Percentiles rank a stretch among this genome's conserved stretches.
These are phyloP conservation scores for Boechera retrofracta DNA, from an alignment of 345 rosid species.

Conservation along the genomic window DNA sequence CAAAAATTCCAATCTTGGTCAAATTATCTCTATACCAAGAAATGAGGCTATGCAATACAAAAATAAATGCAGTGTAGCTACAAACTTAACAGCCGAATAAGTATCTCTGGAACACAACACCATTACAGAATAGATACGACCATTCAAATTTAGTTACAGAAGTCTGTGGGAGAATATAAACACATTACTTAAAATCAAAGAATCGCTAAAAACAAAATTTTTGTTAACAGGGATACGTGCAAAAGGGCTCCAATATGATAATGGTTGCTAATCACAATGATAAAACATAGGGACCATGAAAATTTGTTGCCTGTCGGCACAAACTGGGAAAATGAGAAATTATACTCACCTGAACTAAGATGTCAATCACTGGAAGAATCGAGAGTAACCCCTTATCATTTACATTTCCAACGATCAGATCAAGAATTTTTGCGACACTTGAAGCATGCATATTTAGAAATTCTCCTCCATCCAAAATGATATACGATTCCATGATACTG, in stretches of 20 bases:
- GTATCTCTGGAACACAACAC: constrained; percentile 14
- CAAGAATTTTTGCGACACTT: constrained; percentile 85
- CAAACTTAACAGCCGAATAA: constrained; percentile 21
- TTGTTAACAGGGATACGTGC: constrained; percentile 2
- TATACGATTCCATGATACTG: constrained; percentile 75
- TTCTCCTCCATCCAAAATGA: constrained; percentile 81
- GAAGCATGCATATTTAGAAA: constrained; percentile 82
- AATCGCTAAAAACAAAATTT: not conserved
- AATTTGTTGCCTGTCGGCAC: constrained; percentile 8
- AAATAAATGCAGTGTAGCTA: constrained; percentile 4
- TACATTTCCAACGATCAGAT: constrained; percentile 91
- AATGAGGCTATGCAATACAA: constrained; percentile 5
- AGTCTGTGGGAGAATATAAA: constrained; percentile 7
- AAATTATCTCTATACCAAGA: constrained; percentile 9
- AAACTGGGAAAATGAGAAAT: constrained; percentile 21
- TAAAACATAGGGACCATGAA: constrained; percentile 5
- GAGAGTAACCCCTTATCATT: constrained; percentile 83
- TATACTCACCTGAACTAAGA: constrained; percentile 78
- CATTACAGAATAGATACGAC: constrained; percentile 6
- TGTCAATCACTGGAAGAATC: constrained; percentile 83
- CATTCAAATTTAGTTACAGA: not conserved
- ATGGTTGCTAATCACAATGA: constrained; percentile 3
- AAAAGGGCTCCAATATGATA: constrained; percentile 7
- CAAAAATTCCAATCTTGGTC: constrained; percentile 5
- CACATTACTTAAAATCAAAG: constrained; percentile 8